A percentile compares a stretch with the other conserved stretches of the same genome.
phyloP scores from a whole-genome alignment of 352 stramenopile genomes.

The Pythium sukuiense region DNA sequence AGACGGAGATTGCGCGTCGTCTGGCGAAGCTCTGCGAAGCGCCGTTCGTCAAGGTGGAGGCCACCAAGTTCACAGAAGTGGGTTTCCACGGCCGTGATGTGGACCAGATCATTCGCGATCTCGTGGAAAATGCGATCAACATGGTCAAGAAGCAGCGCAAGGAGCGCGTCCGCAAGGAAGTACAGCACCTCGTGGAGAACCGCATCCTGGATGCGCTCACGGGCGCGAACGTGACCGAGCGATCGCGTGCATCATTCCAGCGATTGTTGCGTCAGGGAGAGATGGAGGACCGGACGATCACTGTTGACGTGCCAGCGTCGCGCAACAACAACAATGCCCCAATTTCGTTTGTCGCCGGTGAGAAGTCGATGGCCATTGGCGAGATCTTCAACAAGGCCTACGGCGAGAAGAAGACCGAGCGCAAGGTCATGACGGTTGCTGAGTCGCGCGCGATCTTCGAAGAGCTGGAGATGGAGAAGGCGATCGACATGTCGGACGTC shows the following conservation, averaged over 20 bases:
- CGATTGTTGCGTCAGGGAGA: conserved; percentile 87
- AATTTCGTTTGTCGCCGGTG: conserved; percentile 70
- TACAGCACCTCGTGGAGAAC: conserved; percentile 93
- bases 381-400: conserved; percentile 78
- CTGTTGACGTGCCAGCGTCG: conserved; percentile 64
- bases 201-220: conserved; percentile 95
- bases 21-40: conserved; percentile 97
- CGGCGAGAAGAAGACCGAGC: conserved; percentile 85
- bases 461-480: conserved; percentile 96
- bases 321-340: conserved; percentile 50
- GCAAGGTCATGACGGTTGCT: conserved; percentile 93
- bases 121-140: conserved; percentile 97
- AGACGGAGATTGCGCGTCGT: conserved; percentile 97
- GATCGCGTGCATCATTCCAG: conserved; percentile 91
- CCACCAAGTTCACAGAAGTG: conserved; percentile 99
- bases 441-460: conserved; percentile 94
- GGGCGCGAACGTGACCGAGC: conserved; percentile 80
- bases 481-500: conserved; percentile 90
- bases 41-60: conserved; percentile 98
- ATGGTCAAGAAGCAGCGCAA: conserved; percentile 95
- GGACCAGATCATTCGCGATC: conserved; percentile 98
- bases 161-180: conserved; percentile 91
- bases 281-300: conserved; percentile 81
- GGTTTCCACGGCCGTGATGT: conserved; percentile 99
- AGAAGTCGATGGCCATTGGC: conserved; percentile 70